Evolutionary conservation across 75 land plant species (phyloP), one percentile per base, ranked within the genome.

Genomic region (Picea sitchensis): DNA sequence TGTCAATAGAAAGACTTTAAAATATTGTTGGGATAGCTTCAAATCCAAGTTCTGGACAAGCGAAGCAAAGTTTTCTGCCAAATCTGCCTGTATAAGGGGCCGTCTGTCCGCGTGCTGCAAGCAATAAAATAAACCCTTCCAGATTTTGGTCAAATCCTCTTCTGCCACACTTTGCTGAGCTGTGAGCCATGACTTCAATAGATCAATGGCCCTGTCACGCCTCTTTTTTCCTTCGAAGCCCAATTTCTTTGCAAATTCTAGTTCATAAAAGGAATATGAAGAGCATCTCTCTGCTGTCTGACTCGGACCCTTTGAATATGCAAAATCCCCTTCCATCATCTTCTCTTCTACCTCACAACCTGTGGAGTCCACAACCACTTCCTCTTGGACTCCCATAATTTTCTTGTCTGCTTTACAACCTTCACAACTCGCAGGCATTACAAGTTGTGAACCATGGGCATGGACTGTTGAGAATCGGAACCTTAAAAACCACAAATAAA

Each of bases 91-190:
- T 41, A 85, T 78, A 61, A 73, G 81, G 14, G 78, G 81, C 31
- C 7, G 47, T 58, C 82, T 76, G 38, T 85, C 84, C 15, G 89
- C 78, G 68, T 87, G 84, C 84, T 75, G 79, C 36, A 84, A 72
- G 76, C 89, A 87, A 67, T 81, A 84, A 57, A 87, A 82, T 65
- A 87, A 75, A 30, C 89, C 89, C 32, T 84, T 87, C 89, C 89
- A 87, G 58, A 87, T 85, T 63, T 87, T 87, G 59, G 61, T 74
- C 72, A 87, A 79, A 74, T 84, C 87, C 36, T 78, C 83, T 76
- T 87, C 87, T 38, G 58, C 76, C 5, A 85, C 78, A 47, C 74
- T 76, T 68, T 81, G 38, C 59, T 77, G 87, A 65, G 83, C 85
- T 23, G 83, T 47, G 15, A 87, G 80, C 89, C 89, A 87, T 32